A percentile compares a stretch with the other conserved stretches of the same genome.
These are phyloP conservation scores for Leucaena leucocephala DNA, from an alignment of 306 rosid genomes.

Conservation along the genomic window DNA sequence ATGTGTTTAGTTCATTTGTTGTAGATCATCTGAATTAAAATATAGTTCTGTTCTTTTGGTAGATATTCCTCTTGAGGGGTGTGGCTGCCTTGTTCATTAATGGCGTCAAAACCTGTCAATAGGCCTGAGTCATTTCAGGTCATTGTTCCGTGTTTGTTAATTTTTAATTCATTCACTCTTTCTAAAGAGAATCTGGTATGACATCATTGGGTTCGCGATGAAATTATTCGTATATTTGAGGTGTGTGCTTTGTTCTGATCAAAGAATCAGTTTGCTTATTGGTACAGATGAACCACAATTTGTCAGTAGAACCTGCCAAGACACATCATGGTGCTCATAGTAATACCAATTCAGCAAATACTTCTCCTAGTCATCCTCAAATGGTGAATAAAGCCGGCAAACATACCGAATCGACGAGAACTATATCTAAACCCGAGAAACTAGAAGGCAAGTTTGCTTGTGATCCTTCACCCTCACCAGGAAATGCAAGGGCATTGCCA, in stretches of 20 bases:
- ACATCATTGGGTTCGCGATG: neutral
- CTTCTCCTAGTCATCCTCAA: constrained; percentile 31
- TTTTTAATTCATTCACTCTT: neutral
- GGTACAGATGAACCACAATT: constrained; percentile 47
- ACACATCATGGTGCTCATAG: constrained; percentile 25
- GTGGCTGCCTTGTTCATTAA: constrained; percentile 41
- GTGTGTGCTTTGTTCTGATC: constrained; percentile 28
- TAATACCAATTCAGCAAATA: constrained; percentile 40
- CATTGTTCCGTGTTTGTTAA: constrained; percentile 25
- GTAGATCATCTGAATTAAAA: neutral
- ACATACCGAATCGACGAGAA: constrained; percentile 27
- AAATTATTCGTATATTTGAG: constrained; percentile 1
- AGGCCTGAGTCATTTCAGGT: constrained; percentile 53
- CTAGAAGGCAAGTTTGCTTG: constrained; percentile 31
- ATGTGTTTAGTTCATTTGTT: no score
- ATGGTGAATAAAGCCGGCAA: constrained; percentile 33
- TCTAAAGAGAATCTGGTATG: neutral
- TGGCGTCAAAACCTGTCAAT: constrained; percentile 51
- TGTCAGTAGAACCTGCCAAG: constrained; percentile 38
- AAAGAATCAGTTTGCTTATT: constrained; percentile 24
- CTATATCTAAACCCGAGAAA: constrained; percentile 34
- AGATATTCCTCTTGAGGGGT: constrained; percentile 56
- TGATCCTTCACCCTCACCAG: constrained; percentile 38
- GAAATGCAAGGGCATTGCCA: constrained; percentile 39
- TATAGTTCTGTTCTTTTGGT: constrained; percentile 29